Percentiles rank a stretch among this genome's conserved stretches.
Evolutionary conservation across 2,329 filamentous ascomycete genomes (phyloP).

Genomic region (Diplodia seriata): DNA sequence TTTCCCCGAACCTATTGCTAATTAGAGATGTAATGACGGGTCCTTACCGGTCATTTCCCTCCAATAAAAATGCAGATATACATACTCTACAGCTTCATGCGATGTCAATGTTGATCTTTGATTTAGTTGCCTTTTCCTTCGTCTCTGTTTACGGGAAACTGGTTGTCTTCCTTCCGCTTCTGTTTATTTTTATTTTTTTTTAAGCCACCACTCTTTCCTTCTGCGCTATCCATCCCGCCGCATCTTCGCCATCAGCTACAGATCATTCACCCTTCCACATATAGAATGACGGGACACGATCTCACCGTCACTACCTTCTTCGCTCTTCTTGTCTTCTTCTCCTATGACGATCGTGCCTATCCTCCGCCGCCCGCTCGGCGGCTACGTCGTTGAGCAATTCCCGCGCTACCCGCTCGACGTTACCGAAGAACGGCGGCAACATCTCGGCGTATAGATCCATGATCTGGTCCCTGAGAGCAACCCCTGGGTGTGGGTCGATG

Average conservation of each 20-base stretch:
- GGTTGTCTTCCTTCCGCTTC: too few species aligned
- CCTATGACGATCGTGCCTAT: neutral
- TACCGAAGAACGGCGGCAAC: neutral
- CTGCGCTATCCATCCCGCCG: neutral
- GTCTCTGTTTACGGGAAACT: too few species aligned
- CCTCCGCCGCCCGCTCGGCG: neutral
- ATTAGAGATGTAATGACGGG: neutral
- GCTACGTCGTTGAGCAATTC: neutral
- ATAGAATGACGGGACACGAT: too few species aligned
- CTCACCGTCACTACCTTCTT: neutral
- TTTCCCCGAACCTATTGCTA: neutral
- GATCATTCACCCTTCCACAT: too few species aligned
- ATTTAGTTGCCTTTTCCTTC: neutral
- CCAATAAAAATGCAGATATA: neutral
- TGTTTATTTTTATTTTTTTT: too few species aligned
- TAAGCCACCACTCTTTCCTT: neutral
- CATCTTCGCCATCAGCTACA: neutral
- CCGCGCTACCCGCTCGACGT: neutral
- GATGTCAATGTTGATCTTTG: neutral
- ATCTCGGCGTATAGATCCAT: neutral
- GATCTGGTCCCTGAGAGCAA: neutral
- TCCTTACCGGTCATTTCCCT: neutral
- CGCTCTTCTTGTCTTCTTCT: neutral
- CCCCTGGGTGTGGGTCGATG: neutral
- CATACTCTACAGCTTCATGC: neutral